Conservation (phyloP, 192 early-diverging fungal species). For the Dimargaris xerosporica region DNA sequence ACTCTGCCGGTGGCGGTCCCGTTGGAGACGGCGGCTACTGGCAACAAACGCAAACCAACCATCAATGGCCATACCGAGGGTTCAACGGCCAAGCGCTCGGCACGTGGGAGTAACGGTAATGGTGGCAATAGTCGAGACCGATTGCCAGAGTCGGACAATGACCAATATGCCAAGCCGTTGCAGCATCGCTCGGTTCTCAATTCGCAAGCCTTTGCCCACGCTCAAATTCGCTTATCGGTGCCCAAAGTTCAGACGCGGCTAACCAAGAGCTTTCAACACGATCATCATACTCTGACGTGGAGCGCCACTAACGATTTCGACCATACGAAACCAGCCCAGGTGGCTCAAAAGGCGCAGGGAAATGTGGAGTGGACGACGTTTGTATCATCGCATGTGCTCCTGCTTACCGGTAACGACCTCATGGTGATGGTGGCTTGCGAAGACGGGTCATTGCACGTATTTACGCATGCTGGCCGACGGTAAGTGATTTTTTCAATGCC, state of each 20-base stretch:
- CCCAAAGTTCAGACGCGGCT: slow-evolving; percentile 3
- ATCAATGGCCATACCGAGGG: slow-evolving; percentile 11
- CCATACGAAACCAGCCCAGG: slow-evolving; percentile 17
- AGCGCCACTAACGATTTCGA: slow-evolving; percentile 3
- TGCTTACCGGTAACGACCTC: slow-evolving; percentile 36
- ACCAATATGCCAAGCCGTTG: background rate
- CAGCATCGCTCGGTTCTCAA: background rate
- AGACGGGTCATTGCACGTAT: slow-evolving; percentile 48
- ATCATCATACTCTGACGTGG: background rate
- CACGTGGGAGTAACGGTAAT: too few relatives aligned
- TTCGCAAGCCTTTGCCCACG: slow-evolving; percentile 12
- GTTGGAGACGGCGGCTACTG: slow-evolving; percentile 22
- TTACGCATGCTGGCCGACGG: slow-evolving; percentile 50
- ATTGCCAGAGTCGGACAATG: slow-evolving; percentile 11
- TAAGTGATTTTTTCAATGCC: too few relatives aligned
- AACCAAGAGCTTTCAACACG: background rate
- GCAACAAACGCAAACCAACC: slow-evolving; percentile 30
- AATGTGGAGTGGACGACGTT: slow-evolving; percentile 40
- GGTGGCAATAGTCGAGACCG: slow-evolving; percentile 16
- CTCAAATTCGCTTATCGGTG: slow-evolving; percentile 5
- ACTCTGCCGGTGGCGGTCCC: background rate
- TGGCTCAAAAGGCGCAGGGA: slow-evolving; percentile 32
- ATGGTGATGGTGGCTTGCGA: slow-evolving; percentile 48
- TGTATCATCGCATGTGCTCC: slow-evolving; percentile 36
- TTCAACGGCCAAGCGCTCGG: slow-evolving; percentile 5